These are phyloP conservation scores for Flueggea neowawraea DNA, from an alignment of 441 rosid species.

Conservation along the genomic window DNA sequence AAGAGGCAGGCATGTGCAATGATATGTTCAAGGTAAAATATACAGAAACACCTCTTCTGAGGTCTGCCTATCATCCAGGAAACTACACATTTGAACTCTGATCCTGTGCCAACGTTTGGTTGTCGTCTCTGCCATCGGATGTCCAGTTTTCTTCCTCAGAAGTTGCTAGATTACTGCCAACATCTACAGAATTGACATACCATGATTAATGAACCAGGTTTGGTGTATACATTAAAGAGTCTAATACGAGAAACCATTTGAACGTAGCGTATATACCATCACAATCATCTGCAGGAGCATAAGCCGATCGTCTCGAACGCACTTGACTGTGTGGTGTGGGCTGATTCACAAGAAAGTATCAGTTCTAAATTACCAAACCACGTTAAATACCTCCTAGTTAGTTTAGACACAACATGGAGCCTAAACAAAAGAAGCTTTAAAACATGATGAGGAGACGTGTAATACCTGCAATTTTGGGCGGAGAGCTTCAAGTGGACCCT, in stretches of 20 bases:
- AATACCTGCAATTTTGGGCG: slow-evolving; percentile 93
- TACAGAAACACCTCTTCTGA: too few species aligned
- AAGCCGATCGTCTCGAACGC: slow-evolving; percentile 68
- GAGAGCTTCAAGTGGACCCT: slow-evolving; percentile 96
- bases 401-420: too few species aligned
- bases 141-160: slow-evolving; percentile 30
- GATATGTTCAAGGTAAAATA: too few species aligned
- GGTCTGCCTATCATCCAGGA: too few species aligned
- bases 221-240: not conserved
- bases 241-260: not conserved
- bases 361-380: not conserved
- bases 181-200: slow-evolving; percentile 12
- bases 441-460: not conserved
- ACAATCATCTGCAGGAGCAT: slow-evolving; percentile 53
- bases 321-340: slow-evolving; percentile 76
- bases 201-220: too few species aligned
- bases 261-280: slow-evolving; percentile 34
- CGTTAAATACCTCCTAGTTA: not conserved
- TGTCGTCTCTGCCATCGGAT: slow-evolving; percentile 10
- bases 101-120: slow-evolving; percentile 2
- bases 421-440: not conserved
- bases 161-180: slow-evolving; percentile 17
- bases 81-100: slow-evolving; percentile 1
- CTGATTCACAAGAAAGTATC: slow-evolving; percentile 23
- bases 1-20: too few species aligned